A percentile compares a stretch with the other conserved stretches of the same genome.
Evolutionary conservation across 768 basidiomycete species (phyloP).

Genomic region (Gymnopilus junonius): DNA sequence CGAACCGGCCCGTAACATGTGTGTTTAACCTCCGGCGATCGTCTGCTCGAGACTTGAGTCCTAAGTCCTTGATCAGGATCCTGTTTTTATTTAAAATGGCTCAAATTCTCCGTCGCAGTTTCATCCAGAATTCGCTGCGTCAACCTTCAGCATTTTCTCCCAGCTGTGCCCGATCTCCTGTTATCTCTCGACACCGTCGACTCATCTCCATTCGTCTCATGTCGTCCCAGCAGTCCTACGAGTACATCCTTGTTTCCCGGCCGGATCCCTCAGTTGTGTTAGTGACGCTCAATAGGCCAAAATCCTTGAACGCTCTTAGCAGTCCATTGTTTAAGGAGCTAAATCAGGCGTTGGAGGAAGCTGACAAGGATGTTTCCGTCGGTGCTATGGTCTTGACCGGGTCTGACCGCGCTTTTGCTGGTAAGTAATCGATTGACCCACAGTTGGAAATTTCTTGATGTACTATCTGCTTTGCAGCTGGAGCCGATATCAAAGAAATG

Average conservation of each 20-base stretch:
- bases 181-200: conserved; percentile 6
- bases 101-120: conserved; percentile 21
- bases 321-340: conserved; percentile 82
- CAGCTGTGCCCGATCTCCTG: conserved; percentile 1
- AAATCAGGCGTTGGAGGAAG: conserved; percentile 72
- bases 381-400: conserved; percentile 93
- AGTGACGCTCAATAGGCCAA: conserved; percentile 88
- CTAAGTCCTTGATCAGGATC: too few relatives aligned
- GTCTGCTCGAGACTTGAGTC: too few relatives aligned
- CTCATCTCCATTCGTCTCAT: conserved; percentile 44
- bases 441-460: background rate
- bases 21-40: background rate
- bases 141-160: conserved; percentile 3
- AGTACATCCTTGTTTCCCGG: conserved; percentile 69
- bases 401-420: conserved; percentile 91
- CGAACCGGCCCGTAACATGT: background rate
- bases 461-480: conserved; percentile 53
- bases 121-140: conserved; percentile 16
- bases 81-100: too few relatives aligned
- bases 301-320: conserved; percentile 87
- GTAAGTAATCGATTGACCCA: conserved; percentile 48
- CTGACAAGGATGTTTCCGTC: conserved; percentile 71
- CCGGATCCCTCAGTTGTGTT: conserved; percentile 75
- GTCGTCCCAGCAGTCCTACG: conserved; percentile 52
- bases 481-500: conserved; percentile 99